phyloP scores from a whole-genome alignment of 2,329 filamentous ascomycete species.

The Colletotrichum musae region DNA sequence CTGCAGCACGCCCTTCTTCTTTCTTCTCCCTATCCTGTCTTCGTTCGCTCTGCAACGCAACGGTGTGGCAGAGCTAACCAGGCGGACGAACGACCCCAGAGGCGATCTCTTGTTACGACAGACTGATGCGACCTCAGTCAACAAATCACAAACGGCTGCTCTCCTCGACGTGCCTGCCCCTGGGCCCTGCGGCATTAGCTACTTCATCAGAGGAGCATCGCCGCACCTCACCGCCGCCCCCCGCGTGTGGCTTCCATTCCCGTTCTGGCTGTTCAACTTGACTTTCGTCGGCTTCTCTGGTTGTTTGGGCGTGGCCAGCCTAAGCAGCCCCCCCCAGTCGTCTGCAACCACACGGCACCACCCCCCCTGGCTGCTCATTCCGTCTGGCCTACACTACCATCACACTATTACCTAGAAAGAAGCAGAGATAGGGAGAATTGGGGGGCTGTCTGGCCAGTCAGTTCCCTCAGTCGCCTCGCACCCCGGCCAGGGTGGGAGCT shows the following conservation, averaged over 20 bases:
- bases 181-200: not conserved
- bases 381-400: not conserved
- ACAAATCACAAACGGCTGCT: not conserved
- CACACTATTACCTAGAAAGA: not conserved
- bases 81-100: not conserved
- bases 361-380: conserved; percentile 16
- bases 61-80: not conserved
- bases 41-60: not conserved
- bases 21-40: not conserved
- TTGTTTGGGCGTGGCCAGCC: conserved; percentile 4
- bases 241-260: conserved; percentile 3
- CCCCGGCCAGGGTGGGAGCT: not conserved
- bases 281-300: conserved; percentile 10
- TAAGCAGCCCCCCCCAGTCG: conserved; percentile 19
- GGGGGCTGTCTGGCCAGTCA: conserved; percentile 20
- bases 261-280: not conserved
- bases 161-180: not conserved
- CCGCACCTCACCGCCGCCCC: conserved; percentile 20
- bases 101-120: not conserved
- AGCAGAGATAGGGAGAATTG: conserved; percentile 19
- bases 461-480: not conserved
- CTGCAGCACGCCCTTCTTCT: not conserved
- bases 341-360: conserved; percentile 22
- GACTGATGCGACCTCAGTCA: not conserved
- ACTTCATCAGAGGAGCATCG: conserved; percentile 22